Conservation (phyloP, 257 asterid species). For the Gynochthodes officinalis region DNA sequence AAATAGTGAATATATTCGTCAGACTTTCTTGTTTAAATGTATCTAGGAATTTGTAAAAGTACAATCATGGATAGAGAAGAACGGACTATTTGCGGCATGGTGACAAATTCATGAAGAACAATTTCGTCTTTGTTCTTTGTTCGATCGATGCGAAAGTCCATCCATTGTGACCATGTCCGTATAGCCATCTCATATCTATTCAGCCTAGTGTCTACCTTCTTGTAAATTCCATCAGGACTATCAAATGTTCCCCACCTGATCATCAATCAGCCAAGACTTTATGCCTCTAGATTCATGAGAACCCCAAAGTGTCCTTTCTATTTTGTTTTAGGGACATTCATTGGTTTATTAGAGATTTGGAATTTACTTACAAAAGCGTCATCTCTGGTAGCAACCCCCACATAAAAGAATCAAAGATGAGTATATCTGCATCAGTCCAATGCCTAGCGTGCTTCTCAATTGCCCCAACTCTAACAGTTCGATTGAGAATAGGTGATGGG, state of each 20-base stretch:
- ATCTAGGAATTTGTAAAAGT: no score
- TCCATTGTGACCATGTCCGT: slow-evolving; percentile 52
- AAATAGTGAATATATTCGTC: no score
- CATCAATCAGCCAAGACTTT: neutral
- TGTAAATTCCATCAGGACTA: slow-evolving; percentile 28
- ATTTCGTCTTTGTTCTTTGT: slow-evolving; percentile 31
- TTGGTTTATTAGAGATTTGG: neutral
- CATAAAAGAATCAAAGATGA: slow-evolving; percentile 38
- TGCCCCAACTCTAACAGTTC: slow-evolving; percentile 27
- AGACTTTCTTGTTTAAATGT: no score
- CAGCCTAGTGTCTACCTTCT: slow-evolving; percentile 22
- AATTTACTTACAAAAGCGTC: slow-evolving; percentile 40
- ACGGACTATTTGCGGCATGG: no score
- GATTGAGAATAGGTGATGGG: slow-evolving; percentile 28
- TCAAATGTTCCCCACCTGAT: slow-evolving; percentile 48
- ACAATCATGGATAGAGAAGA: no score
- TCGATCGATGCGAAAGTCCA: slow-evolving; percentile 35
- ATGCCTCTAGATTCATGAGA: no score
- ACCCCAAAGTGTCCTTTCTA: no score
- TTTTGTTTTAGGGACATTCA: neutral
- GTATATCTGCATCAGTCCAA: no score
- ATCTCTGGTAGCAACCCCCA: slow-evolving; percentile 40
- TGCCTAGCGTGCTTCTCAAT: slow-evolving; percentile 43
- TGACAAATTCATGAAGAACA: no score
- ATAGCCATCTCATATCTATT: slow-evolving; percentile 41